These are phyloP conservation scores for Balakata baccata DNA, from an alignment of 345 rosid genomes.

Conservation along the genomic window DNA sequence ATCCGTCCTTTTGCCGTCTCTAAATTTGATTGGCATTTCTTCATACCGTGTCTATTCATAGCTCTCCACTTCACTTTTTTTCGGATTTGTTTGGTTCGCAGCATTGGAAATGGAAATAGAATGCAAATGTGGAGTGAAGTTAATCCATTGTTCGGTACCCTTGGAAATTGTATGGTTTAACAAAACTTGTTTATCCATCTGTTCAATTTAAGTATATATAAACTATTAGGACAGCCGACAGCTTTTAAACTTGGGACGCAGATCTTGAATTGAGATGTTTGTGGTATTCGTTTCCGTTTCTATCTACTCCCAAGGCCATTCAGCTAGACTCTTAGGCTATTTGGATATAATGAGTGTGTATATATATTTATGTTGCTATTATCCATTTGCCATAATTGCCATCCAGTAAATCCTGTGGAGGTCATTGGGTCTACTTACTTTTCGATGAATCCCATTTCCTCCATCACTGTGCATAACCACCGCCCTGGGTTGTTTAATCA, in stretches of 20 bases:
- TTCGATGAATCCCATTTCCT: neutral
- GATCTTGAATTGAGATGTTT: neutral
- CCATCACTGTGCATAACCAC: neutral
- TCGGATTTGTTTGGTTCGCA: neutral
- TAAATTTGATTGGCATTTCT: neutral
- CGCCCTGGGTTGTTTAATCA: neutral
- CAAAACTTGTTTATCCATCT: neutral
- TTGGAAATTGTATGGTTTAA: neutral
- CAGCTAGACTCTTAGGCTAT: neutral
- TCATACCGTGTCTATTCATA: neutral
- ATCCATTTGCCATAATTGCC: neutral
- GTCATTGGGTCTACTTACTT: neutral
- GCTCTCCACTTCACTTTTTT: neutral
- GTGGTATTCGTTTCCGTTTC: neutral
- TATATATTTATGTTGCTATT: neutral
- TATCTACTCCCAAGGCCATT: neutral
- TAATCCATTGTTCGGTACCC: too few relatives aligned
- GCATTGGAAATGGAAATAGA: neutral
- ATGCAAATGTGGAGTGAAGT: neutral
- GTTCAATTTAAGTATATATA: neutral
- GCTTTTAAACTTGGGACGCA: neutral
- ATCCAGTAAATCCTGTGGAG: neutral
- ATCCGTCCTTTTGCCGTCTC: neutral
- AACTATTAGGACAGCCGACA: neutral
- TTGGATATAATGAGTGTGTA: neutral